phyloP scores from a whole-genome alignment of 2,329 filamentous ascomycete species.

The Talaromyces sp. region DNA sequence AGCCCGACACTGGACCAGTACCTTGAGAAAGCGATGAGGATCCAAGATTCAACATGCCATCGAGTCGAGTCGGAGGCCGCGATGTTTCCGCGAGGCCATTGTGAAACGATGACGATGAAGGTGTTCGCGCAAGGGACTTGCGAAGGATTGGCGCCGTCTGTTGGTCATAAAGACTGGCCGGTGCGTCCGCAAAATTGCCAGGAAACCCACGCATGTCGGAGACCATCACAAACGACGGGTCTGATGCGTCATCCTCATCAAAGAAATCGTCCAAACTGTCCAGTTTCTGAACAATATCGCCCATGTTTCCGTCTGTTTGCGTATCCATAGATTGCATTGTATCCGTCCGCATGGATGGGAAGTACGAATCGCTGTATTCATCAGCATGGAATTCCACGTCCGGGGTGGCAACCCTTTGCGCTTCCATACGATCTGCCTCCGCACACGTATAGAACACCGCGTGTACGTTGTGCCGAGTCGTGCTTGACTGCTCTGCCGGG shows the following conservation, averaged over 20 bases:
- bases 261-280: conserved; percentile 80
- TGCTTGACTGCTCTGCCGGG: conserved; percentile 80
- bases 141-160: conserved; percentile 86
- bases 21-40: conserved; percentile 41
- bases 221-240: conserved; percentile 46
- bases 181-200: conserved; percentile 63
- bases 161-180: conserved; percentile 83
- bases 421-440: conserved; percentile 55
- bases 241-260: conserved; percentile 59
- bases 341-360: conserved; percentile 70
- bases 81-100: conserved; percentile 76
- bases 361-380: conserved; percentile 73
- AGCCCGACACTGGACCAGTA: conserved; percentile 22
- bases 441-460: conserved; percentile 94
- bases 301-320: conserved; percentile 58
- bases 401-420: conserved; percentile 62
- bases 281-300: conserved; percentile 74
- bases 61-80: conserved; percentile 52
- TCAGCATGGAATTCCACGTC: conserved; percentile 92
- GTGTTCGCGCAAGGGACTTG: conserved; percentile 68
- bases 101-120: conserved; percentile 71
- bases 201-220: conserved; percentile 46
- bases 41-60: conserved; percentile 34
- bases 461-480: conserved; percentile 87
- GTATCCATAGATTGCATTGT: conserved; percentile 89